A percentile compares a stretch with the other conserved stretches of the same genome.
Conservation (phyloP, 345 rosid species). For the Eucalyptus tenuipes region DNA sequence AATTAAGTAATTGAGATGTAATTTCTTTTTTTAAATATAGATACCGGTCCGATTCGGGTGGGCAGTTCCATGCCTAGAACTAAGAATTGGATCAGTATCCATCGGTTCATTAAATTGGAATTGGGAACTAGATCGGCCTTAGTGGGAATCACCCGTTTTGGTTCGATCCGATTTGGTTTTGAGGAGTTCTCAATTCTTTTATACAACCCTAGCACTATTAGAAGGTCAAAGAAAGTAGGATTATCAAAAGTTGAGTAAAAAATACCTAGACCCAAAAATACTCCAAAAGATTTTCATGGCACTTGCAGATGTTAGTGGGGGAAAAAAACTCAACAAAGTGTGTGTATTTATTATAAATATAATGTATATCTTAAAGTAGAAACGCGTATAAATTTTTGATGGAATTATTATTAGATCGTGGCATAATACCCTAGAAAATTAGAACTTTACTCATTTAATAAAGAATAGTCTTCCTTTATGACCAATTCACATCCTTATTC, state of each 20-base stretch:
- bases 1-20: too few relatives aligned
- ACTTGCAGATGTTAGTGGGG: background rate
- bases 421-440: background rate
- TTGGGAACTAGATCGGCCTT: too few relatives aligned
- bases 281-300: background rate
- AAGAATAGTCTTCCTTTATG: background rate
- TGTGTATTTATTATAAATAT: background rate
- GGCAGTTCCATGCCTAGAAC: too few relatives aligned
- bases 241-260: background rate
- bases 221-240: background rate
- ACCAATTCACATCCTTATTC: background rate
- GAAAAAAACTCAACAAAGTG: background rate
- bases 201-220: too few relatives aligned
- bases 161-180: accelerated
- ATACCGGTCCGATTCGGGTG: too few relatives aligned
- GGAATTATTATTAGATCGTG: background rate
- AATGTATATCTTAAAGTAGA: background rate
- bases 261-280: background rate
- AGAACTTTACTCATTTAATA: background rate
- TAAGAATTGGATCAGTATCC: too few relatives aligned
- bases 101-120: too few relatives aligned
- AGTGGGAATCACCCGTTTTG: too few relatives aligned
- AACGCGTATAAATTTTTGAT: background rate
- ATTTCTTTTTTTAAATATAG: too few relatives aligned
- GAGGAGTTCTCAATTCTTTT: too few relatives aligned